Base-by-base conservation (phyloP, 768 basidiomycete genomes). In the Xanthoconium purpureum region DNA sequence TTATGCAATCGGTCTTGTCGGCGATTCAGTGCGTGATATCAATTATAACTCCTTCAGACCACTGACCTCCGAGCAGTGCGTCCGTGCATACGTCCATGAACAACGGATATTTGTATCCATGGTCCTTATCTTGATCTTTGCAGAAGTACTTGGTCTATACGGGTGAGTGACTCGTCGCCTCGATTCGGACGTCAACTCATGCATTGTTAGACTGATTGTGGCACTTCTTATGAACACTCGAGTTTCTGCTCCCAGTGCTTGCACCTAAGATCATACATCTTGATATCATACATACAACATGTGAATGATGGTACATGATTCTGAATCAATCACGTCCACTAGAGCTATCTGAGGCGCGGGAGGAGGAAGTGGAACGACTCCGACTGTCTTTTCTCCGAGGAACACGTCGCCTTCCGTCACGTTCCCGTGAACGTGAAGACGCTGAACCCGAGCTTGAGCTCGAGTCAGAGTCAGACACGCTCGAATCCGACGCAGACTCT, bases 41-140 rank as follows among this genome's bases (percentile, higher is more conserved):
- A 35, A 13, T 49, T 10, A 35, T 36, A 39, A 38, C 24, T 45
- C 20, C 11, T 50, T 8, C 43, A 29, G 52, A 47, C 18, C 33
- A 35, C 54, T 66, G 33, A 69, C 17, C 18, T 36, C 2, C 12
- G 12, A 14, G 12, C 60, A 94, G 91, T 94, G 92, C 65, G 92
- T 94, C 15, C 83, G 94, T 56, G 92, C 92, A 59, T 97, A 93
- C 68, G 83, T 97, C 28, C 83, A 93, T 65, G 94, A 97, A 75
- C 87, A 87, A 58, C 88, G 84, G 69, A 85, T 98, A 29, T 98
- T 95, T 68, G 95, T 98, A 20, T 80, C 88, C 8, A 98, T 98
- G 95, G 93, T 98, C 18, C 85, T 98, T 40, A 95, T 98, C 61
- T 84, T 98, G 68, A 93, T 93, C 61, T 94, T 93, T 62, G 87